Base-by-base conservation (phyloP, 345 rosid species). In the Linum tenue region DNA sequence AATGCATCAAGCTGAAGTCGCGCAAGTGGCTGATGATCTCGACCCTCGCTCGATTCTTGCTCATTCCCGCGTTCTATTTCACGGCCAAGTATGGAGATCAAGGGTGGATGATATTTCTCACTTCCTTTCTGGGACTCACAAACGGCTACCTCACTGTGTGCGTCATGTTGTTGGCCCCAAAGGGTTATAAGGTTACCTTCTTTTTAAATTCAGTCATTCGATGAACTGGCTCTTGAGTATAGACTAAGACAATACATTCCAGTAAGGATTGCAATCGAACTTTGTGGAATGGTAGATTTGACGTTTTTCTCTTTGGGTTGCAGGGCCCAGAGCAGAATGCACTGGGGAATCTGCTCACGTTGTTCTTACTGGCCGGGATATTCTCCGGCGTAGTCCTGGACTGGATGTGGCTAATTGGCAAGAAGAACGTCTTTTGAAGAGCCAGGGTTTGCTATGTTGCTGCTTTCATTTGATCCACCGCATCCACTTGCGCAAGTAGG, bases 21-120 rank as follows among this genome's bases (percentile, higher is more conserved):
- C 82, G 96, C 62, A 90, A 83, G 65, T 77, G 72, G 15, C 75
- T 92, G 8, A 81, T 80, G 78, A 39, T 76, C 0, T 77, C 78
- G 5, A 66, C 79, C 60, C 82, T 92, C 12, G 66, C 82, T 0
- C 91, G 97, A 17, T 86, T 70, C 69, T 43, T 84, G 5, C 75
- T 92, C 14, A 50, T 90, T 56, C 98, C 98, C 0, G 85, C 96
- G n/a, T n/a, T n/a, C n/a, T n/a, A n/a, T n/a, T n/a, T n/a, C n/a
- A n/a, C n/a, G n/a, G n/a, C n/a, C n/a, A n/a, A n/a, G n/a, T n/a
- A n/a, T n/a, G n/a, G n/a, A n/a, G n/a, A n/a, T n/a, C n/a, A n/a
- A n/a, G n/a, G 98, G 65, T 92, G 90, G 90, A 92, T 86, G 98
- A 88, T 92, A 68, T 62, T 84, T 71, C 87, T 90, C 1, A 64